Evolutionary conservation across 805 yeast species (phyloP), one percentile per base, ranked within the genome.

Genomic region (Lipomyces sp.): DNA sequence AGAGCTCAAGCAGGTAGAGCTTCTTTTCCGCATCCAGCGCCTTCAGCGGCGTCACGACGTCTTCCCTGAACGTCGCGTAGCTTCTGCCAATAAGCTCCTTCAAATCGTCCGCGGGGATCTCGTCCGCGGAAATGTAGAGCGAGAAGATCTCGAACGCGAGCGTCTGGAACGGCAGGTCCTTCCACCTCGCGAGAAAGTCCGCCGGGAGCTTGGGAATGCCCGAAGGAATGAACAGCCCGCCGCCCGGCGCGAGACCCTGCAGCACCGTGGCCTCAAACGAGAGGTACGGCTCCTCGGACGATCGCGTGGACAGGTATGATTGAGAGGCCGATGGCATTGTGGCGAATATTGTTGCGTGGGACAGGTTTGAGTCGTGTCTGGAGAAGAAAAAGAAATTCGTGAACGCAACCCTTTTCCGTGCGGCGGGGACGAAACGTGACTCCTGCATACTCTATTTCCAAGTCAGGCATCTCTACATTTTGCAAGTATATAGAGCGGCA

Each of bases 181-280:
- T 71, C 98, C 98, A 91, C 55, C 74, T 70, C 34, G 71, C 64
- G 47, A 83, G 69, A 57, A 84, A 77, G 51, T 77, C 78, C 11
- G 72, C 65, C 4, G 82, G 74, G 28, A 86, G 75, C 56, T 75
- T 68, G 50, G 98, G 96, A 61, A 90, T 86, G 41, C 67, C 74
- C 14, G 93, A 78, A 40, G 98, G 99, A 49, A 93, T 76, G 69
- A 87, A 93, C 36, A 93, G 78, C 36, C 99, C 99, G 60, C 98
- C 98, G 67, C 95, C 99, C 42, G 86, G 81, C 47, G 98, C 98
- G 64, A 93, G 76, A 45, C 99, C 99, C 71, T 74, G 66, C 19
- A 71, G 67, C 18, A 71, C 70, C 5, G 72, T 73, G 24, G 69
- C 71, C 54, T 71, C 75, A 49, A 71, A 71, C 13, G 68, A 57